A percentile compares a stretch with the other conserved stretches of the same genome.
These are phyloP conservation scores for Pascua guehoae DNA, from an alignment of 1,284 basidiomycete species.

Conservation along the genomic window DNA sequence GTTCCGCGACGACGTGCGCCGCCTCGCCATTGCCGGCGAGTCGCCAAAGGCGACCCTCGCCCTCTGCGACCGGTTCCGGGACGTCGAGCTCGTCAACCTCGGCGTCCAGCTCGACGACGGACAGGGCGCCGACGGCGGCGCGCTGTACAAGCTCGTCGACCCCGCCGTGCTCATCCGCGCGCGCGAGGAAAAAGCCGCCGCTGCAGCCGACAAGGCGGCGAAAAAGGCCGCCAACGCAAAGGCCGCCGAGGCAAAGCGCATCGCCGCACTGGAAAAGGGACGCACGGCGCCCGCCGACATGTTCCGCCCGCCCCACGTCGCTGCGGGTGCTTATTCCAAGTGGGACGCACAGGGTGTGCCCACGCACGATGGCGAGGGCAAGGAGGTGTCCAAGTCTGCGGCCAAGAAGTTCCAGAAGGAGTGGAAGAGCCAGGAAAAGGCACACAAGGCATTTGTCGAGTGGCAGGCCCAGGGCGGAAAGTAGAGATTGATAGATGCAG, in stretches of 20 bases:
- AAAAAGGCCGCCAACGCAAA: conserved; percentile 73
- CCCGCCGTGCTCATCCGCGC: conserved; percentile 76
- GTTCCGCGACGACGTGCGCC: conserved; percentile 87
- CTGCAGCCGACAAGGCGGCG: conserved; percentile 69
- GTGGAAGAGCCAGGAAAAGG: conserved; percentile 68
- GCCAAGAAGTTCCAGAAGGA: conserved; percentile 79
- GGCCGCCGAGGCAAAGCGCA: conserved; percentile 65
- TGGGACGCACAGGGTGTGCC: conserved; percentile 87
- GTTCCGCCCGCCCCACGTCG: conserved; percentile 77
- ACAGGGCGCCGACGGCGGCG: conserved; percentile 87
- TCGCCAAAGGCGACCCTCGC: conserved; percentile 66
- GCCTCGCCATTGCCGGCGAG: conserved; percentile 69
- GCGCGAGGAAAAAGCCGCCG: conserved; percentile 83
- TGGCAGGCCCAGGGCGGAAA: too few species aligned
- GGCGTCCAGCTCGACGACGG: conserved; percentile 91
- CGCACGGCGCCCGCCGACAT: conserved; percentile 69
- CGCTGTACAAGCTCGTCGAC: conserved; percentile 87
- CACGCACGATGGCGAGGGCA: conserved; percentile 74
- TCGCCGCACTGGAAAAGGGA: conserved; percentile 82
- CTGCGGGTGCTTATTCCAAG: conserved; percentile 64
- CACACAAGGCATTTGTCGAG: conserved; percentile 62
- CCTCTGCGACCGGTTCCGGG: conserved; percentile 84
- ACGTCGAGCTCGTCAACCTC: conserved; percentile 82
- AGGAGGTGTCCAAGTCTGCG: conserved; percentile 77
- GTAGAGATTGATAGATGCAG: too few species aligned